These are phyloP conservation scores for Xylaria sp. DNA, from an alignment of 2,329 filamentous ascomycete species.

Conservation along the genomic window DNA sequence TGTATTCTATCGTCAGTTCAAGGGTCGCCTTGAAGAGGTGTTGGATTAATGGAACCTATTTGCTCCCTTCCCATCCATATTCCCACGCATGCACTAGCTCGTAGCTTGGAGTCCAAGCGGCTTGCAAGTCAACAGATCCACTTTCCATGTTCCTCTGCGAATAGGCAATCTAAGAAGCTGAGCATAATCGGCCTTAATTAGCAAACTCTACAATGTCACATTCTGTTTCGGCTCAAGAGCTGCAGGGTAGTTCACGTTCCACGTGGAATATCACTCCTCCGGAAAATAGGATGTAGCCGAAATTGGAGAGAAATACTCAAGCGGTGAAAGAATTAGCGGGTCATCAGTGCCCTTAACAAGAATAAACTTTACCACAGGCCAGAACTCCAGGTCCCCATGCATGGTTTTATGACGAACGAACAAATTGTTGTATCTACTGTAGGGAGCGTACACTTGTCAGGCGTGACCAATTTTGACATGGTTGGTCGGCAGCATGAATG, in stretches of 20 bases:
- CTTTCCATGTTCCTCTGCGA: neutral
- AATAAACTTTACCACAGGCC: neutral
- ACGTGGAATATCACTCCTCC: neutral
- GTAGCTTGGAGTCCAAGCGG: neutral
- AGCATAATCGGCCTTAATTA: neutral
- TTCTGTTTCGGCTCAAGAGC: neutral
- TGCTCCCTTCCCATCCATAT: neutral
- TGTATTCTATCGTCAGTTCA: constrained; percentile 1
- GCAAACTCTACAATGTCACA: neutral
- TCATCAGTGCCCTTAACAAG: constrained; percentile 11
- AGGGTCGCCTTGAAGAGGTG: neutral
- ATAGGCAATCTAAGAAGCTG: neutral
- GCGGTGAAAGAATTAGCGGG: constrained; percentile 8
- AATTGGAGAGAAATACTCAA: neutral
- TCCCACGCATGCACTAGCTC: neutral
- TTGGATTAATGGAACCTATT: constrained; percentile 12
- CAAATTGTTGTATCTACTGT: neutral
- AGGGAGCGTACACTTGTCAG: neutral
- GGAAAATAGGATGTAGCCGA: neutral
- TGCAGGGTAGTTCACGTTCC: neutral
- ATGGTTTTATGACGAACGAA: constrained; percentile 4
- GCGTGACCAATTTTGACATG: neutral
- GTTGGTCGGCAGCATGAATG: neutral
- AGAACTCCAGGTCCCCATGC: neutral
- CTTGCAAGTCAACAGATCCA: neutral